Evolutionary conservation across 2,329 filamentous ascomycete genomes (phyloP), one percentile per base, ranked within the genome.

Genomic region (Ustulina deusta): DNA sequence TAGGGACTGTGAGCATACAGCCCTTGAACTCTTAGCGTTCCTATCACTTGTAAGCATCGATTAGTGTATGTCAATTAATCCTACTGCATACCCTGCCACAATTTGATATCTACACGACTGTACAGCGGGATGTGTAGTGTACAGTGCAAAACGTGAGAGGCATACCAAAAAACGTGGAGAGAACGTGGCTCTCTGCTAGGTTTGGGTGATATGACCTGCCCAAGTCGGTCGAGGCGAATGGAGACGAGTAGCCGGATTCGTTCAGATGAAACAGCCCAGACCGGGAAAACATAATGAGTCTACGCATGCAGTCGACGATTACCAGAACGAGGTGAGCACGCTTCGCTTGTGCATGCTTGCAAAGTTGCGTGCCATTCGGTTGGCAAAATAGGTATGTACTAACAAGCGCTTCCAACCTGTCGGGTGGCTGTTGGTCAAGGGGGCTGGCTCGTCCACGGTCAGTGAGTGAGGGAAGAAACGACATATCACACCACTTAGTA

Each of bases 361-460:
- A 20, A 64, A 61, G 40, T 46, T 51, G 63, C 15, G 63, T 66
- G 55, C 20, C 61, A 60, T 54, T 67, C 63, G 63, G 61, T 63
- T 65, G 66, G 63, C 55, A 69, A 65, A 71, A 71, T 44, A 56
- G 52, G 52, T 56, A 56, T 34, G 52, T 56, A 49, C 60, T 49
- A 61, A 60, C 29, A 49, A 54, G 15, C 69, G 66, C 66, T 71
- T 69, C 69, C 69, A 69, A 63, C 38, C 69, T 61, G 67, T 71
- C 67, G 66, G 69, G 63, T 71, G 56, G 58, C 32, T 54, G 46
- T 61, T 51, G 48, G 58, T 32, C 48, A 56, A 54, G 38, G 27
- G n/a, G 29, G 59, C 29, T 56, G 61, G 58, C 38, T 34, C 29
- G 32, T n/a, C 51, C 49, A 38, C 36, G 34, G 25, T 61, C 25